A percentile compares a stretch with the other conserved stretches of the same genome.
Conservation (phyloP, 306 rosid genomes). For the Clitoria ternatea region DNA sequence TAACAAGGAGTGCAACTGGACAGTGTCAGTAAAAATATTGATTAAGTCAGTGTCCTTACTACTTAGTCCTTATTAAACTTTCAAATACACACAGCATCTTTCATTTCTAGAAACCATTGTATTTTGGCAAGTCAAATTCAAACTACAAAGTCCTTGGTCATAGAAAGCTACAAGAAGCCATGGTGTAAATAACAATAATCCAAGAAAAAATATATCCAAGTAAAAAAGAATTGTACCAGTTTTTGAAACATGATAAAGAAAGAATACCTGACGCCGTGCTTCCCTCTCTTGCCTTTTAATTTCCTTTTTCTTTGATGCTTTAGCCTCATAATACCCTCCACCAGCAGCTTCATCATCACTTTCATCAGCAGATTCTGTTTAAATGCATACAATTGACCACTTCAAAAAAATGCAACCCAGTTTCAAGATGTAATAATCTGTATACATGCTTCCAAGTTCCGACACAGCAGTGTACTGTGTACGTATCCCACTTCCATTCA, state of each 20-base stretch:
- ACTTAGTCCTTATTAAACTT: not conserved
- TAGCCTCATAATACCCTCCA: constrained; percentile 53
- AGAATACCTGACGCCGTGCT: constrained; percentile 71
- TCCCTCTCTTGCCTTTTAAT: constrained; percentile 88
- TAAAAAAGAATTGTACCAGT: not conserved
- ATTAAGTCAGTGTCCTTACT: not conserved
- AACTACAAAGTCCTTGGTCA: not conserved
- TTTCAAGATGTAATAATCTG: not conserved
- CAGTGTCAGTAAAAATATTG: not conserved
- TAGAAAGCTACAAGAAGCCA: not conserved
- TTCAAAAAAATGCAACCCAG: constrained; percentile 23
- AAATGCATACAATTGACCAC: constrained; percentile 9
- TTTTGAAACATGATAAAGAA: not conserved
- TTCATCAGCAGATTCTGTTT: constrained; percentile 63
- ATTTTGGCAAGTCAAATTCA: not conserved
- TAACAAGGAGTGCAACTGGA: not conserved
- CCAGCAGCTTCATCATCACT: constrained; percentile 70
- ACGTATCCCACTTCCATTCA: not conserved
- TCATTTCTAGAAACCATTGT: not conserved
- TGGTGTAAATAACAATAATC: not conserved
- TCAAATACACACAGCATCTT: not conserved
- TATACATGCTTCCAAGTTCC: constrained; percentile 1
- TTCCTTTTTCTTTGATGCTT: constrained; percentile 66
- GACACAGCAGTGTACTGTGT: not conserved
- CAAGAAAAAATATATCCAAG: not conserved